Base-by-base conservation (phyloP, 1,284 basidiomycete genomes). In the Quambalaria eucalypti region DNA sequence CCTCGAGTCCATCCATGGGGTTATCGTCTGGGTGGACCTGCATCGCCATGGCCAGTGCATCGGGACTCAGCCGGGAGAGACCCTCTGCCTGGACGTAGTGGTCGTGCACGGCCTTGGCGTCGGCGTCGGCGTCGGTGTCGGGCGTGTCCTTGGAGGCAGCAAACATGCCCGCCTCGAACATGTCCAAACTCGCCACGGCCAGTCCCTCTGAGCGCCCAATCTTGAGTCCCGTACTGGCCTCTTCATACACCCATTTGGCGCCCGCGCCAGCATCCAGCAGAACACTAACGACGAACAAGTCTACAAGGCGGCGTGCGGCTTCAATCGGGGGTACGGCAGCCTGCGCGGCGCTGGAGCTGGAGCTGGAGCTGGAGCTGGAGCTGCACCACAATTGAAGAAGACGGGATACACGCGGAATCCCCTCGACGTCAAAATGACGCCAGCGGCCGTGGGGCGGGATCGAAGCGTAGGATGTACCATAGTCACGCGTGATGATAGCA, bases 241-340 rank as follows among this genome's bases (percentile, higher is more conserved):
- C 90, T 10, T 78, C 80, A 76, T 87, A 96, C 14, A 77, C 77
- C 92, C 92, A 96, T 16, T 77, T 76, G 60, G 84, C 85, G 0
- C 92, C 92, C 0, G 91, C 92, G 0, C 91, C 92, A 0, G 92
- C 92, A 66, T 96, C 92, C 48, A 96, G 84, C 19, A 96, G 80
- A 4, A 96, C 92, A 4, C 88, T 90, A 19, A 93, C 88, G 57
- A 96, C 81, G 78, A 92, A 93, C 29, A 96, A 82, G 77, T 97
- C 92, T 66, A 96, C 81, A 21, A 90, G 80, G 1, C 88, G 81
- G 1, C 68, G 52, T 12, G 66, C 64, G 2, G 64, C 66, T 36
- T 71, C 68, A 23, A 61, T 36, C 10, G 60, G 39, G 1, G 53
- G 53, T 7, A 60, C 56, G 14, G 36, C 39, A 2, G 31, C 19